Percentiles rank a stretch among this genome's conserved stretches.
Conservation (phyloP, 371 early-diverging fungal genomes). For the Ordospora colligata region DNA sequence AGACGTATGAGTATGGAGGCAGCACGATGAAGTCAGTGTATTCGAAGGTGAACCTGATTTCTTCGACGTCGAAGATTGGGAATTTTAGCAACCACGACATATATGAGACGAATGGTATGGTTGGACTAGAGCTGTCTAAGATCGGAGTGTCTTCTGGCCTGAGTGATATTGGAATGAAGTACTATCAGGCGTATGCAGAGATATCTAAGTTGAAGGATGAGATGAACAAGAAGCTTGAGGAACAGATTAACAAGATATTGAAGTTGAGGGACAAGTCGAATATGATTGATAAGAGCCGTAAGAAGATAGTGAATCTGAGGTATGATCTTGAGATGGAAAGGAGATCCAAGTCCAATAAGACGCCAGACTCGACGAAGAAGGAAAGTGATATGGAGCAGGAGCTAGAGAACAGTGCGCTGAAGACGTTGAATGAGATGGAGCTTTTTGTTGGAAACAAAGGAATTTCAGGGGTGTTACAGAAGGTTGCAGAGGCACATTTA, state of each 20-base stretch:
- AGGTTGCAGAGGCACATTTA: conserved; percentile 17
- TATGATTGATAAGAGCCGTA: conserved; percentile 50
- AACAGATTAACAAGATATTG: conserved; percentile 27
- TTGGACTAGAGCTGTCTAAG: conserved; percentile 1
- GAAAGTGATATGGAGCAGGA: not conserved
- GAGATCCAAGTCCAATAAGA: conserved; percentile 7
- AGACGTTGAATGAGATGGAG: conserved; percentile 29
- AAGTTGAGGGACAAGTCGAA: conserved; percentile 31
- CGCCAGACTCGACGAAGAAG: not conserved
- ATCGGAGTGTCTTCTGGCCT: not conserved
- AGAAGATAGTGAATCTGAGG: conserved; percentile 45
- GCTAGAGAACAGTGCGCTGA: not conserved
- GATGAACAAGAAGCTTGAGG: conserved; percentile 44
- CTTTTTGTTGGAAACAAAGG: conserved; percentile 43
- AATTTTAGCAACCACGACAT: conserved; percentile 45
- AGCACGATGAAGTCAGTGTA: conserved; percentile 40
- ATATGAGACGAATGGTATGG: conserved; percentile 36
- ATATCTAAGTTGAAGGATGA: conserved; percentile 41
- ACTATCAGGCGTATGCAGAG: conserved; percentile 39
- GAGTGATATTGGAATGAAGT: conserved; percentile 16
- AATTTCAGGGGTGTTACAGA: conserved; percentile 25
- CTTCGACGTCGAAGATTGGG: conserved; percentile 24
- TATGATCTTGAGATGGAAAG: conserved; percentile 48
- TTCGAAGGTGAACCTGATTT: conserved; percentile 38
- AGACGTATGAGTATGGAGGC: conserved; percentile 51